phyloP scores from a whole-genome alignment of 176 grass and related monocot species.

The Aegilops umbellulata region DNA sequence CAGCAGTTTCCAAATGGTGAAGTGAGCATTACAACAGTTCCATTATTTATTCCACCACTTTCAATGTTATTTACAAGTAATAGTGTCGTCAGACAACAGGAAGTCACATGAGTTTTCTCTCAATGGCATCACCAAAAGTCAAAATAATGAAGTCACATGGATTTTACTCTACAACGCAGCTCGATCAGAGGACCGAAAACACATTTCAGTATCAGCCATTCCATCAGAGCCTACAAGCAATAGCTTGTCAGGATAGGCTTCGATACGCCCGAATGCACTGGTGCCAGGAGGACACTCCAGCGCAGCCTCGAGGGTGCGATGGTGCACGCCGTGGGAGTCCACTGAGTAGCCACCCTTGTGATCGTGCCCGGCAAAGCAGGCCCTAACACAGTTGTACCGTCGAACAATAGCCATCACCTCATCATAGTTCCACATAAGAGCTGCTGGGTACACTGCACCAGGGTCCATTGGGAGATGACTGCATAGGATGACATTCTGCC shows the following conservation, averaged over 20 bases:
- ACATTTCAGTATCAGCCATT: slow-evolving; percentile 73
- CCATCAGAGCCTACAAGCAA: slow-evolving; percentile 69
- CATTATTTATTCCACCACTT: neutral
- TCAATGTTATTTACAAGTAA: neutral
- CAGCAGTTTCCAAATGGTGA: neutral
- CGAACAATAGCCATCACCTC: slow-evolving; percentile 80
- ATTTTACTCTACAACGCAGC: neutral
- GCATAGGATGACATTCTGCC: slow-evolving; percentile 72
- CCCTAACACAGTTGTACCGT: slow-evolving; percentile 73
- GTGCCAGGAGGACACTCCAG: slow-evolving; percentile 84
- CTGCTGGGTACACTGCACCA: slow-evolving; percentile 39
- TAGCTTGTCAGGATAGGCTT: slow-evolving; percentile 73
- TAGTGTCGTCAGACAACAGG: neutral
- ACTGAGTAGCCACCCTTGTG: slow-evolving; percentile 70
- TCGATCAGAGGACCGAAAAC: slow-evolving; percentile 30
- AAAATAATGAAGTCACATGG: neutral
- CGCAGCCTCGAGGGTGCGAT: slow-evolving; percentile 77
- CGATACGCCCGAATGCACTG: slow-evolving; percentile 57
- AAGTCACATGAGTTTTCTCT: neutral
- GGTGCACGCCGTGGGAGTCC: slow-evolving; percentile 72
- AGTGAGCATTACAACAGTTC: neutral
- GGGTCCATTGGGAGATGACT: slow-evolving; percentile 89
- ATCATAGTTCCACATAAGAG: slow-evolving; percentile 90
- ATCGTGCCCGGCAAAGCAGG: slow-evolving; percentile 83
- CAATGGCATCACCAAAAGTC: neutral